phyloP scores from a whole-genome alignment of 345 rosid species.

The Psidium friedrichsthalianum region DNA sequence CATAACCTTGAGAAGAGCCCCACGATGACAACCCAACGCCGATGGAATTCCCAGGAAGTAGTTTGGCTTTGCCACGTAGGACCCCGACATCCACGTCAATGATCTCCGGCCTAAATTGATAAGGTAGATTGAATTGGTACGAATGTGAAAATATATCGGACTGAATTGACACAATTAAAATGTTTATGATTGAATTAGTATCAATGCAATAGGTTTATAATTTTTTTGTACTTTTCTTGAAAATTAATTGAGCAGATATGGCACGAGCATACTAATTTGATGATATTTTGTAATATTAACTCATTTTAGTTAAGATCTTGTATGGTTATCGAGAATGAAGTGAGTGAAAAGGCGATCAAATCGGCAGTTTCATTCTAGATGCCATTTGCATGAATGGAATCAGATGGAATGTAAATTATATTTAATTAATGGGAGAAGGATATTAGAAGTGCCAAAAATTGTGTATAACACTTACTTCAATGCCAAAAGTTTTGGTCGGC shows the following conservation, averaged over 20 bases:
- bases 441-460: too few relatives aligned
- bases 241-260: background rate
- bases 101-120: too few relatives aligned
- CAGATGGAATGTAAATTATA: background rate
- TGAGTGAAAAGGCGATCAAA: background rate
- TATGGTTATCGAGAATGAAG: background rate
- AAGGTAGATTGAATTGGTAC: too few relatives aligned
- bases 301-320: background rate
- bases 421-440: background rate
- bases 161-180: too few relatives aligned
- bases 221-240: too few relatives aligned
- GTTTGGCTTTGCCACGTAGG: too few relatives aligned
- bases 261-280: background rate
- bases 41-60: constrained; percentile 12
- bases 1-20: constrained; percentile 27
- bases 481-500: too few relatives aligned
- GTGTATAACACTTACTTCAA: too few relatives aligned
- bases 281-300: background rate
- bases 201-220: too few relatives aligned
- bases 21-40: constrained; percentile 20
- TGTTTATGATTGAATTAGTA: too few relatives aligned
- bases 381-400: background rate
- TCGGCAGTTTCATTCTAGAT: background rate
- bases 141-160: too few relatives aligned
- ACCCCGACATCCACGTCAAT: too few relatives aligned